Evolutionary conservation across 495 filamentous ascomycete species (phyloP).

Genomic region (Letharia lupina): DNA sequence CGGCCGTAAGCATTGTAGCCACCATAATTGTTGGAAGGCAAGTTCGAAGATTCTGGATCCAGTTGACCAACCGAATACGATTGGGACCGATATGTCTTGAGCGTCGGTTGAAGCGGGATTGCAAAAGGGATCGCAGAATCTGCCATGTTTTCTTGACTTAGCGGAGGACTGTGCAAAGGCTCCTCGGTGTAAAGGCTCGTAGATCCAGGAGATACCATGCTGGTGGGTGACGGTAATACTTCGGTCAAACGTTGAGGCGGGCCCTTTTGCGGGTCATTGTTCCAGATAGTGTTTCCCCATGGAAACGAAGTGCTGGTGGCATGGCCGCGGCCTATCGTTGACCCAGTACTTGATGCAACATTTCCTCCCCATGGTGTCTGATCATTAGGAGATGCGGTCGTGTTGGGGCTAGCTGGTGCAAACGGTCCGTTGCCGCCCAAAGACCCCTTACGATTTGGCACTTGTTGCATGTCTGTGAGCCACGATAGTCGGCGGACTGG

Average conservation of each 20-base stretch:
- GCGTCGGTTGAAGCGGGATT: conserved; percentile 83
- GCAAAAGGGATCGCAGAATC: conserved; percentile 71
- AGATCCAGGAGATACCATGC: conserved; percentile 47
- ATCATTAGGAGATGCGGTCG: conserved; percentile 63
- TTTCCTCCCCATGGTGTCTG: conserved; percentile 56
- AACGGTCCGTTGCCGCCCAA: conserved; percentile 47
- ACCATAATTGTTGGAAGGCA: conserved; percentile 39
- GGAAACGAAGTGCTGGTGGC: conserved; percentile 50
- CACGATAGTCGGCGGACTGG: conserved; percentile 46
- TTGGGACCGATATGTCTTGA: conserved; percentile 88
- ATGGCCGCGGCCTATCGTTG: conserved; percentile 52
- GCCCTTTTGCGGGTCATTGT: conserved; percentile 62
- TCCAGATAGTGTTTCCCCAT: conserved; percentile 74
- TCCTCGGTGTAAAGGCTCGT: conserved; percentile 36
- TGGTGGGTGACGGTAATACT: conserved; percentile 69
- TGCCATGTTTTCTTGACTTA: conserved; percentile 42
- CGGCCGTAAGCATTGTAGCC: conserved; percentile 35
- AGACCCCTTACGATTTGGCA: conserved; percentile 42
- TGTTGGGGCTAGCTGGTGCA: conserved; percentile 68
- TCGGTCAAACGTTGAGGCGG: conserved; percentile 65
- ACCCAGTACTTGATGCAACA: conserved; percentile 37
- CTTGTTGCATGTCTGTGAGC: conserved; percentile 44
- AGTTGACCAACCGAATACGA: conserved; percentile 94
- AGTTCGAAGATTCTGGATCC: conserved; percentile 53
- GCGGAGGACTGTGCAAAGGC: conserved; percentile 47